Evolutionary conservation across 2,329 filamentous ascomycete species (phyloP).

Genomic region (Hymenoscyphus occultus): DNA sequence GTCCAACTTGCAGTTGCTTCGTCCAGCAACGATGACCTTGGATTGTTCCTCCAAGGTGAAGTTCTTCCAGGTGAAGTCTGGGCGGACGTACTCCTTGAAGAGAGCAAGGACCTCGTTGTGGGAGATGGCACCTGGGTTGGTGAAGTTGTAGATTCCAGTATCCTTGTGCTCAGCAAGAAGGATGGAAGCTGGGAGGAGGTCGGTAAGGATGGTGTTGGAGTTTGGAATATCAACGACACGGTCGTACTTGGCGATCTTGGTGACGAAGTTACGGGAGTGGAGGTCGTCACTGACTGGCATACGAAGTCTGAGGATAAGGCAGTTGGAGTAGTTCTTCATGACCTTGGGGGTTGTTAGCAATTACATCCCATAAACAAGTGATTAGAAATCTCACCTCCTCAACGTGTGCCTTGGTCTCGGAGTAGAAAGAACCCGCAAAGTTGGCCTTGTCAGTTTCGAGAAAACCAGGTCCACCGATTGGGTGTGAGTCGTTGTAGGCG

Average conservation of each 20-base stretch:
- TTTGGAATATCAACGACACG: constrained; percentile 66
- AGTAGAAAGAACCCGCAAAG: constrained; percentile 67
- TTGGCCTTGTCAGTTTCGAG: constrained; percentile 61
- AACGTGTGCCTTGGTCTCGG: constrained; percentile 62
- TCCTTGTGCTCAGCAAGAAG: constrained; percentile 59
- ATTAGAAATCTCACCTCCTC: constrained; percentile 50
- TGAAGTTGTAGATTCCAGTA: constrained; percentile 66
- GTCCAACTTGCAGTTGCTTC: constrained; percentile 65
- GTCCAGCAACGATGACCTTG: constrained; percentile 64
- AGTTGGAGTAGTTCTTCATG: constrained; percentile 59
- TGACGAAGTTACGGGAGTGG: constrained; percentile 64
- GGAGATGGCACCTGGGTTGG: constrained; percentile 67
- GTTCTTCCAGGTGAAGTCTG: constrained; percentile 60
- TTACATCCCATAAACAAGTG: neutral
- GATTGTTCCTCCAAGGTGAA: constrained; percentile 64
- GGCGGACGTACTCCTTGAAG: constrained; percentile 62
- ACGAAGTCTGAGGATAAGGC: constrained; percentile 62
- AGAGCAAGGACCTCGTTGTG: constrained; percentile 65
- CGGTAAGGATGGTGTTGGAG: constrained; percentile 63
- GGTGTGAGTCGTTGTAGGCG: constrained; percentile 59
- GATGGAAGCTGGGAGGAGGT: constrained; percentile 60
- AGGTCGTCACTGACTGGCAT: constrained; percentile 70
- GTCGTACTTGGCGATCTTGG: constrained; percentile 65
- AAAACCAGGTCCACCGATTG: constrained; percentile 58
- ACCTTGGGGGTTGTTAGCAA: constrained; percentile 42